Evolutionary conservation across 78 protist genomes (phyloP), one percentile per base, ranked within the genome.

Genomic region (Chrysochromulina parva): DNA sequence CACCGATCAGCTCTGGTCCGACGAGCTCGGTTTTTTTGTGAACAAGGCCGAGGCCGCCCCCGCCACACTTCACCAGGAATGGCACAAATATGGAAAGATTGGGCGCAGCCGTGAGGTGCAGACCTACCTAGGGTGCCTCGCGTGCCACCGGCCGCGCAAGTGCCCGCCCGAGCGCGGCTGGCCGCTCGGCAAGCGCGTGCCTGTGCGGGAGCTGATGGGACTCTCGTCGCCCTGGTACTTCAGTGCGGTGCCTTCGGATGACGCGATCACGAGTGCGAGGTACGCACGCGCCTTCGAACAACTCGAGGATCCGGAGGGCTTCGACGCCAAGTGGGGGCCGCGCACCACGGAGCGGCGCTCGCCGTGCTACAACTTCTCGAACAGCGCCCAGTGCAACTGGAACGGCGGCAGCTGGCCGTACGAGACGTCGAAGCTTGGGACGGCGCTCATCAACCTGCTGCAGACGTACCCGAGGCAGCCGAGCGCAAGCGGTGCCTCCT

Each of bases 331-430:
- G 69, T 67, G 76, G 76, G 76, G 76, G 10, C 76, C 76, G 3
- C 28, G 76, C 47, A 67, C 76, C 13, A 67, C 76, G 48, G 76
- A 67, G 48, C 76, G 76, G 50, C 76, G 76, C 76, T 22, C 76
- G 28, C 16, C 10, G 7, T 22, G 50, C 16, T 67, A 67, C 76
- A 67, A 67, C 48, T 67, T 67, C 76, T 10, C 22, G 48, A 67
- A 67, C 76, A 16, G 13, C 48, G 76, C 76, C 3, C 76, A 67
- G 76, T 67, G 76, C 76, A 67, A 67, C 76, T 67, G 76, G 76
- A 67, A 67, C 48, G 76, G 76, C 50, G 20, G 20, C 28, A 20
- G 9, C n/a, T 65, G 71, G 71, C 71, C 14, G 10, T 19, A 26
- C 48, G 76, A 67, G 76, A n/a, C 48, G 22, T 67, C 76, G 48